A percentile compares a stretch with the other conserved stretches of the same genome.
These are phyloP conservation scores for Abrus precatorius DNA, from an alignment of 306 rosid genomes.

Conservation along the genomic window DNA sequence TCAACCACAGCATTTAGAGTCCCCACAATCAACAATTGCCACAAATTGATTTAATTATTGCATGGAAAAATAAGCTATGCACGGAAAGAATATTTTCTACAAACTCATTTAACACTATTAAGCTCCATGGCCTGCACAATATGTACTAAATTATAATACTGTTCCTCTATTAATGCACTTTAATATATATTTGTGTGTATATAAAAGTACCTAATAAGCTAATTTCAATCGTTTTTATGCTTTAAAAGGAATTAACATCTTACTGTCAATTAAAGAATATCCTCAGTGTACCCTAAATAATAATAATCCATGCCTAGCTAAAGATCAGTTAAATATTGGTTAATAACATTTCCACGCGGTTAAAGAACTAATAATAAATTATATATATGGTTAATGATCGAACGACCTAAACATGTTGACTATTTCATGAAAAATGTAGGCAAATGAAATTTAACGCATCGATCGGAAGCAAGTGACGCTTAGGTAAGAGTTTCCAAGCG, in stretches of 20 bases:
- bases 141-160: neutral
- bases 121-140: neutral
- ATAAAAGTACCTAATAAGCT: no score
- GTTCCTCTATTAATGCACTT: neutral
- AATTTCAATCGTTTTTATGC: no score
- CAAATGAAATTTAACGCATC: neutral
- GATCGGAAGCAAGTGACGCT: neutral
- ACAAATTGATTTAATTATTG: conserved; percentile 3
- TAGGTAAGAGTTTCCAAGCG: neutral
- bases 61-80: neutral
- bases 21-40: conserved; percentile 7
- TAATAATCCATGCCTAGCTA: neutral
- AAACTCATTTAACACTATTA: neutral
- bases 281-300: neutral
- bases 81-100: conserved; percentile 3
- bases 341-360: neutral
- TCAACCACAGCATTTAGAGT: conserved; percentile 13
- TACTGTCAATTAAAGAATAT: neutral
- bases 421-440: no score
- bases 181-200: neutral
- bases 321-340: neutral
- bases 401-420: no score
- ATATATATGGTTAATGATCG: neutral
- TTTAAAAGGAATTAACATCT: no score
- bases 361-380: neutral